A percentile compares a stretch with the other conserved stretches of the same genome.
phyloP scores from a whole-genome alignment of 805 yeast species.

The Cyberlindnera galapagoensis region DNA sequence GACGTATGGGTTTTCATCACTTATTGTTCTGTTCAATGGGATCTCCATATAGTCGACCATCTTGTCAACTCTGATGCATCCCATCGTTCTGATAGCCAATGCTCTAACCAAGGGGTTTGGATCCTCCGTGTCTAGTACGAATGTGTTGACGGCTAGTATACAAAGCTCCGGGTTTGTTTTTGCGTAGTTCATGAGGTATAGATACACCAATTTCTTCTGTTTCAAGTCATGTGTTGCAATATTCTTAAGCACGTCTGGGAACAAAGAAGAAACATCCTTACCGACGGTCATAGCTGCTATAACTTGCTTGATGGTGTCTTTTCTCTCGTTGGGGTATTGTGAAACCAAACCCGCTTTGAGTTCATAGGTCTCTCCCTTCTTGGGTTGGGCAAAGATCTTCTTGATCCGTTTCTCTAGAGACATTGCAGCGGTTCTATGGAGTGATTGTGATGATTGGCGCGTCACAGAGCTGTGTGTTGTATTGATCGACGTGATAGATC shows the following conservation, averaged over 20 bases:
- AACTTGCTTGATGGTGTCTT: slow-evolving; percentile 94
- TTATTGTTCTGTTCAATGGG: slow-evolving; percentile 77
- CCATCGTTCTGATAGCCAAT: slow-evolving; percentile 97
- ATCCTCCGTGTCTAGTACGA: slow-evolving; percentile 91
- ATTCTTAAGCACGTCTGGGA: slow-evolving; percentile 94
- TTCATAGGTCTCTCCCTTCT: slow-evolving; percentile 81
- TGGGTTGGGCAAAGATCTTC: slow-evolving; percentile 50
- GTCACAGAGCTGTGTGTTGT: neutral
- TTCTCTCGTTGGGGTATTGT: slow-evolving; percentile 89
- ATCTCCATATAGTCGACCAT: slow-evolving; percentile 93
- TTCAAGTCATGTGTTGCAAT: slow-evolving; percentile 95
- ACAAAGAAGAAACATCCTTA: slow-evolving; percentile 88
- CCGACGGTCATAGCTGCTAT: slow-evolving; percentile 98
- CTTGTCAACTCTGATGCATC: slow-evolving; percentile 91
- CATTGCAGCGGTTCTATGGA: too few relatives aligned
- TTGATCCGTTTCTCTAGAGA: slow-evolving; percentile 46
- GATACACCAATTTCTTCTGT: slow-evolving; percentile 91
- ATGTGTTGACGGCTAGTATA: slow-evolving; percentile 93
- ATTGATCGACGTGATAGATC: neutral
- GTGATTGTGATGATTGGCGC: neutral
- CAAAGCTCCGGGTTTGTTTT: slow-evolving; percentile 93
- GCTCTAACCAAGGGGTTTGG: slow-evolving; percentile 96
- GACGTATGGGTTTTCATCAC: slow-evolving; percentile 94
- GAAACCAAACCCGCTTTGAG: slow-evolving; percentile 86
- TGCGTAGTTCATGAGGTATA: slow-evolving; percentile 96